Evolutionary conservation across 345 rosid genomes (phyloP), one percentile per base, ranked within the genome.

Genomic region (Cardiospermum halicacabum): DNA sequence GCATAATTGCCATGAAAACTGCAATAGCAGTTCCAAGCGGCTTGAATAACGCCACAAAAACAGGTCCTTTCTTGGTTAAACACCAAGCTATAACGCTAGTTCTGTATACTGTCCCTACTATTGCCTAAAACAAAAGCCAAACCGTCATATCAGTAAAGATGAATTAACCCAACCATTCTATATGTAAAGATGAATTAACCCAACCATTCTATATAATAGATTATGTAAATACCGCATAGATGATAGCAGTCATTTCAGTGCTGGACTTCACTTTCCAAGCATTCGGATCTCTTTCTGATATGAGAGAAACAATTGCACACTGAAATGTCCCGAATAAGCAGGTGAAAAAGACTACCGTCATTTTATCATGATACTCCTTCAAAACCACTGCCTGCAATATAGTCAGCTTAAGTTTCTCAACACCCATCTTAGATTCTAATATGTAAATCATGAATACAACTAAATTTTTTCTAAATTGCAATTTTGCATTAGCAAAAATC

Each of bases 1-100:
- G 77, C 53, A 80, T 62, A 45, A 64, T 43, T 21, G 75, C 62
- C 64, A 72, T 64, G 12, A 65, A 62, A 25, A 74, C 83, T 15
- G 81, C 78, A n/a, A 76, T 74, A 67, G 71, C 57, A 56, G 75
- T 71, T 26, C 78, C 77, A 27, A 80, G 53, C 0, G 83, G 81
- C 56, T 80, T 80, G 65, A 80, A 80, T 64, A 65, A 66, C 0
- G 78, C 73, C n/a, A 80, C 69, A 68, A 69, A 76, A 9, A 80
- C 76, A 0, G 83, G 83, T n/a, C 83, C 83, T 22, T 80, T 80
- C 43, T 55, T 66, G 21, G 55, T 26, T 24, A 66, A 62, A 21
- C 69, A 66, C 69, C 69, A 66, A 25, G 69, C 61, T 42, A 54
- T 28, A 40, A 40, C 34, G 43, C 69, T 55, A 40, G 37, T 55